Conservation (phyloP, 805 yeast genomes). For the Starmerella vaccinii region DNA sequence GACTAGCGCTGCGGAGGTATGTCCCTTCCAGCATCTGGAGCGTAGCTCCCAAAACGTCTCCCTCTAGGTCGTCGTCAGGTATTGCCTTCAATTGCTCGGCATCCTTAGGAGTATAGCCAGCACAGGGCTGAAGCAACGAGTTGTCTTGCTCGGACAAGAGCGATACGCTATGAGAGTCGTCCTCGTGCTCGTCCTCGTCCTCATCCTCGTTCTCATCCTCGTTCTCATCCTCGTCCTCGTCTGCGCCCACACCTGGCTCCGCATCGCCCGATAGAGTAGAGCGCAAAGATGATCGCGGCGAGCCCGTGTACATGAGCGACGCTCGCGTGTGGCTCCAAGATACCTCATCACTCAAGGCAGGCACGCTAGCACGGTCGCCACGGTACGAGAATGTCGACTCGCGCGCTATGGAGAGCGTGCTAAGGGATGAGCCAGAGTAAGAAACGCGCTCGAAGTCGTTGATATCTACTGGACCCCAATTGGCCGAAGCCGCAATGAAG, state of each 20-base stretch:
- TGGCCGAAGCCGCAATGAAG: neutral
- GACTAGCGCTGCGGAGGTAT: neutral
- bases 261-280: neutral
- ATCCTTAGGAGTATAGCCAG: conserved; percentile 44
- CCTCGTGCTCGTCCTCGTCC: neutral
- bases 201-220: neutral
- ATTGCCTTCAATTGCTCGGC: conserved; percentile 72
- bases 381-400: conserved; percentile 13
- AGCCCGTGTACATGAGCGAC: neutral
- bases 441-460: conserved; percentile 16
- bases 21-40: conserved; percentile 71
- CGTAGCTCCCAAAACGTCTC: conserved; percentile 66
- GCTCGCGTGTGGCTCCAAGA: neutral
- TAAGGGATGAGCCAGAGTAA: conserved; percentile 18
- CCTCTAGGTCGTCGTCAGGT: conserved; percentile 63
- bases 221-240: neutral
- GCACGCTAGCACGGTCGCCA: conserved; percentile 2
- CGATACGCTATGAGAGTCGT: conserved; percentile 18
- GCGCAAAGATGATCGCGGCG: neutral
- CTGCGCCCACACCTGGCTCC: neutral
- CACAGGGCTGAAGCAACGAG: conserved; percentile 28
- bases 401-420: conserved; percentile 17
- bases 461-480: conserved; percentile 12
- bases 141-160: conserved; percentile 25
- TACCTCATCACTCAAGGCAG: neutral